These are phyloP conservation scores for Penicillium oxalicum DNA, from an alignment of 2,329 filamentous ascomycete genomes.

Conservation along the genomic window DNA sequence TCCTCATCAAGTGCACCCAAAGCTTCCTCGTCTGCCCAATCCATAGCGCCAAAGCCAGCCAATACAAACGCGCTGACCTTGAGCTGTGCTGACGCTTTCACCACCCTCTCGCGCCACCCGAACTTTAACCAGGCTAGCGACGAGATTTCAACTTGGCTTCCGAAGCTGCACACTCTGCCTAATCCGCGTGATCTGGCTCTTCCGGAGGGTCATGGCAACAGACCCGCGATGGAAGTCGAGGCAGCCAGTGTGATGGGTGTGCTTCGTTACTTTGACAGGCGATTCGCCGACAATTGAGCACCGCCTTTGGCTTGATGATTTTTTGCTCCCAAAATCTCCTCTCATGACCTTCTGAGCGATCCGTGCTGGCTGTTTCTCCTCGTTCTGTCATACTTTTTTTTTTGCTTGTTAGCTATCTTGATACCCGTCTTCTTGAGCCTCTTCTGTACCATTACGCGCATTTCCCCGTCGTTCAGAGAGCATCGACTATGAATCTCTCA, in stretches of 20 bases:
- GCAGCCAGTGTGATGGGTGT: slow-evolving; percentile 80
- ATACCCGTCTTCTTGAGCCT: slow-evolving; percentile 20
- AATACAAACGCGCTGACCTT: slow-evolving; percentile 40
- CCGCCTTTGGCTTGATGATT: background rate
- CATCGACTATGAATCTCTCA: background rate
- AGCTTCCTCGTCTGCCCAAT: slow-evolving; percentile 17
- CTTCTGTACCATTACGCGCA: slow-evolving; percentile 18
- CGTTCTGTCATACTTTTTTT: background rate
- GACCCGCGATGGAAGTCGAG: slow-evolving; percentile 67
- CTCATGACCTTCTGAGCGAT: slow-evolving; percentile 11
- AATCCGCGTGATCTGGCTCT: slow-evolving; percentile 32
- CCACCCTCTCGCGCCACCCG: slow-evolving; percentile 68
- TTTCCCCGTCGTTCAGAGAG: background rate
- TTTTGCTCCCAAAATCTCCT: slow-evolving; percentile 7
- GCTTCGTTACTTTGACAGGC: slow-evolving; percentile 71
- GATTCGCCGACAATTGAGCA: slow-evolving; percentile 50
- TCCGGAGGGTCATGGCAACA: slow-evolving; percentile 18
- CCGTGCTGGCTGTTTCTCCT: background rate
- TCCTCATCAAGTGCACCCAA: slow-evolving; percentile 19
- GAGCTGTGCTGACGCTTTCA: slow-evolving; percentile 71
- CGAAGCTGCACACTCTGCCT: slow-evolving; percentile 59
- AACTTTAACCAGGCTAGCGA: slow-evolving; percentile 68
- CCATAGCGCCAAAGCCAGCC: slow-evolving; percentile 21
- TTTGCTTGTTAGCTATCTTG: slow-evolving; percentile 11
- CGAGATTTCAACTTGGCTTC: slow-evolving; percentile 70